A percentile compares a stretch with the other conserved stretches of the same genome.
Evolutionary conservation across 2,329 filamentous ascomycete species (phyloP).

Genomic region (Penicillium sp.): DNA sequence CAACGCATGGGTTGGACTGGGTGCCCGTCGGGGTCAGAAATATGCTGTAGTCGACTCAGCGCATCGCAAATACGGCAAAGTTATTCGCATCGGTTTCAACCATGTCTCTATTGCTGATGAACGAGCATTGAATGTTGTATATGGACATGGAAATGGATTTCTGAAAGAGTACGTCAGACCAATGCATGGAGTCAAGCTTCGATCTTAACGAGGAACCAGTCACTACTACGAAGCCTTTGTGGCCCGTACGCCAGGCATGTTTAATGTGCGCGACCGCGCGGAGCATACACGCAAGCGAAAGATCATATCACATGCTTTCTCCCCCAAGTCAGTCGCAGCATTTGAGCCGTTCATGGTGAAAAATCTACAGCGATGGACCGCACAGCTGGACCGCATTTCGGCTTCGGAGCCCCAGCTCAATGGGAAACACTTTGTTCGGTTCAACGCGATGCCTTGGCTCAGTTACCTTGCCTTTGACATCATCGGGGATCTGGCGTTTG

Average conservation of each 20-base stretch:
- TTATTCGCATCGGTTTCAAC: slow-evolving; percentile 26
- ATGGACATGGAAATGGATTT: slow-evolving; percentile 38
- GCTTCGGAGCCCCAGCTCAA: neutral
- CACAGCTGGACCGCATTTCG: slow-evolving; percentile 22
- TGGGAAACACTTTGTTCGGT: slow-evolving; percentile 2
- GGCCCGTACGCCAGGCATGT: slow-evolving; percentile 36
- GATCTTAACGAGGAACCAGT: neutral
- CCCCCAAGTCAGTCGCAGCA: slow-evolving; percentile 31
- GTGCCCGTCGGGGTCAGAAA: slow-evolving; percentile 19
- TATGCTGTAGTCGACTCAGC: slow-evolving; percentile 45
- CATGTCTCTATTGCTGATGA: slow-evolving; percentile 28
- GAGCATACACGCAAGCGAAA: slow-evolving; percentile 39
- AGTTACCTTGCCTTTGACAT: slow-evolving; percentile 27
- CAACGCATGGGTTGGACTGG: slow-evolving; percentile 22
- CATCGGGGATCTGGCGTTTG: slow-evolving; percentile 24
- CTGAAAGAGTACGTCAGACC: slow-evolving; percentile 23
- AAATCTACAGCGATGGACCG: slow-evolving; percentile 21
- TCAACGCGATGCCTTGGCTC: slow-evolving; percentile 26
- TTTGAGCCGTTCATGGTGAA: slow-evolving; percentile 37
- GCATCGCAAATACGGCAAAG: slow-evolving; percentile 33
- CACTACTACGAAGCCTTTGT: slow-evolving; percentile 37
- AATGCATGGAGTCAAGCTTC: neutral
- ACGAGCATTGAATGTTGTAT: slow-evolving; percentile 18
- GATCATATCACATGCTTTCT: slow-evolving; percentile 38
- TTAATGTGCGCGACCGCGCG: slow-evolving; percentile 35